phyloP scores from a whole-genome alignment of 2,329 filamentous ascomycete species.

The Aaosphaeria arxii region DNA sequence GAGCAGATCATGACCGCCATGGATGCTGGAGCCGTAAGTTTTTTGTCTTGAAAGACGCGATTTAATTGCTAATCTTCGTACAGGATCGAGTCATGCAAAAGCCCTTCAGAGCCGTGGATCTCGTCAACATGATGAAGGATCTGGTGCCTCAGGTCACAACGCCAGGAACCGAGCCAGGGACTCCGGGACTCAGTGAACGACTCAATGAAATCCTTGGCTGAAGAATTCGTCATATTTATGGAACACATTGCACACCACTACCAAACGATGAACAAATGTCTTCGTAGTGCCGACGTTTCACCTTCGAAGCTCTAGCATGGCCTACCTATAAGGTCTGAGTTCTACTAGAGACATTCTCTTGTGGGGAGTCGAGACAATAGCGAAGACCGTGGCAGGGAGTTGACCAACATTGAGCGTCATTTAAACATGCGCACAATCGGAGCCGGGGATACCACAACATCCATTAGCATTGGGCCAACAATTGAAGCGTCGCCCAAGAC shows the following conservation, averaged over 20 bases:
- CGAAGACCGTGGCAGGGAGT: too few species aligned
- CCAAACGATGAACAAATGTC: background rate
- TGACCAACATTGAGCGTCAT: too few species aligned
- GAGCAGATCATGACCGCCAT: constrained; percentile 35
- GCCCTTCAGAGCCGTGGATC: constrained; percentile 33
- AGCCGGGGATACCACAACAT: too few species aligned
- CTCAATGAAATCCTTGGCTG: constrained; percentile 2
- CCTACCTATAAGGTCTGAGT: too few species aligned
- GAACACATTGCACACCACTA: too few species aligned
- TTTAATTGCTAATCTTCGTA: constrained; percentile 1
- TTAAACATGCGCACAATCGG: too few species aligned
- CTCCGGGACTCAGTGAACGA: constrained; percentile 3
- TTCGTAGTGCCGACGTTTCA: too few species aligned
- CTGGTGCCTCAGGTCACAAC: constrained; percentile 21
- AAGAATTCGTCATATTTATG: background rate
- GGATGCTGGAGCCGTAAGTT: constrained; percentile 30
- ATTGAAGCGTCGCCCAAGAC: too few species aligned
- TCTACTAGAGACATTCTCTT: too few species aligned
- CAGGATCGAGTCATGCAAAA: constrained; percentile 36
- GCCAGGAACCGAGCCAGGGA: constrained; percentile 2
- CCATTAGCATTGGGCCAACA: too few species aligned
- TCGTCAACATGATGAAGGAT: constrained; percentile 34
- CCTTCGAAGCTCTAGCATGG: too few species aligned
- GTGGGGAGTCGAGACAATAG: too few species aligned
- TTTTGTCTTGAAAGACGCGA: background rate